Evolutionary conservation across 1,284 basidiomycete genomes (phyloP).

Genomic region (Boletellus deceptivus): DNA sequence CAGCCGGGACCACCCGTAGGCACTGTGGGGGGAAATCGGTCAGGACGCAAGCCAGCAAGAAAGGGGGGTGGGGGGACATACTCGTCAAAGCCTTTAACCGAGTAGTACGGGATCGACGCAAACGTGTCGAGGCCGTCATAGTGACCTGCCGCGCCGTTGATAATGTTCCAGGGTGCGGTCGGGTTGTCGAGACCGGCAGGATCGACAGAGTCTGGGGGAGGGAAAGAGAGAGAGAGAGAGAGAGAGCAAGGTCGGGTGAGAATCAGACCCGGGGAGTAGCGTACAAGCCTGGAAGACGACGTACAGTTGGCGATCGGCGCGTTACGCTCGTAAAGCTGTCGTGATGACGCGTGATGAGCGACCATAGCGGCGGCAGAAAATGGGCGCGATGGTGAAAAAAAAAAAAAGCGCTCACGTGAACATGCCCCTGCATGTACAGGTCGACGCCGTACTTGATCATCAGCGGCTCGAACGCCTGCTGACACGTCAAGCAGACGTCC

Average conservation of each 20-base stretch:
- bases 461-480: conserved; percentile 30
- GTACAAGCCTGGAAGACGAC: background rate
- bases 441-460: conserved; percentile 33
- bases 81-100: conserved; percentile 14
- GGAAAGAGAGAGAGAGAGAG: no score
- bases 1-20: conserved; percentile 31
- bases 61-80: conserved; percentile 7
- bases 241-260: no score
- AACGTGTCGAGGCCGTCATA: conserved; percentile 31
- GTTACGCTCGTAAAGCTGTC: conserved; percentile 29
- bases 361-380: no score
- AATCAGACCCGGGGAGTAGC: no score
- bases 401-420: conserved; percentile 16
- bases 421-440: conserved; percentile 32
- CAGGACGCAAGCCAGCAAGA: background rate
- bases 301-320: conserved; percentile 29
- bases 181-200: conserved; percentile 29
- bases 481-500: conserved; percentile 19
- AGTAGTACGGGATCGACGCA: background rate
- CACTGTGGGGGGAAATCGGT: conserved; percentile 6
- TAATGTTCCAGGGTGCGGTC: conserved; percentile 28
- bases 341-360: background rate
- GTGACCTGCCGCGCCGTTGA: conserved; percentile 30
- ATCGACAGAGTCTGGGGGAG: conserved; percentile 19
- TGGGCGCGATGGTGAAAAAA: no score